A percentile compares a stretch with the other conserved stretches of the same genome.
Conservation (phyloP, 2,329 filamentous ascomycete genomes). For the Ophiocordyceps camponoti-rufipedis region DNA sequence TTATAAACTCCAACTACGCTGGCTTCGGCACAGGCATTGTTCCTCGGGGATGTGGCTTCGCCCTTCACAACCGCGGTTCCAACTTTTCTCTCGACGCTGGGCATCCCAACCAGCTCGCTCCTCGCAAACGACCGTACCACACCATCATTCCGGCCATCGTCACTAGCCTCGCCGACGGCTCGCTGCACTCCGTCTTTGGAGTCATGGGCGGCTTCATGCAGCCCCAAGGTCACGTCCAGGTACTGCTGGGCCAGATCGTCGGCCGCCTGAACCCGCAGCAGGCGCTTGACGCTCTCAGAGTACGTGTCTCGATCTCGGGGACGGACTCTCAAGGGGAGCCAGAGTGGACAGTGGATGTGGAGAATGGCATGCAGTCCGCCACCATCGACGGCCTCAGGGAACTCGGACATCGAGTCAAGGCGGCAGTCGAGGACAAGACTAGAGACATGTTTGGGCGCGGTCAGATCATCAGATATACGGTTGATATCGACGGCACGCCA, state of each 20-base stretch:
- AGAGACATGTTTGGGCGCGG: conserved; percentile 58
- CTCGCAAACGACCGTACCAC: conserved; percentile 82
- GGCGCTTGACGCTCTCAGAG: conserved; percentile 76
- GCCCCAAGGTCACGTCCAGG: conserved; percentile 89
- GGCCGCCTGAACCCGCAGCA: conserved; percentile 72
- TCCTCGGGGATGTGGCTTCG: conserved; percentile 74
- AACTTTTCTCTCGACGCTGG: conserved; percentile 57
- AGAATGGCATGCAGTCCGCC: conserved; percentile 60
- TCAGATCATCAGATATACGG: conserved; percentile 64
- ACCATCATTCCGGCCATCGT: conserved; percentile 92
- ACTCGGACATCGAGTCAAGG: conserved; percentile 62
- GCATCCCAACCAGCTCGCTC: conserved; percentile 68
- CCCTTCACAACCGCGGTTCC: conserved; percentile 79
- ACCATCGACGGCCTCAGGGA: conserved; percentile 47
- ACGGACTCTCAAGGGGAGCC: conserved; percentile 32
- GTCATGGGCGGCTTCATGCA: conserved; percentile 99
- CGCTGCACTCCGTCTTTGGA: conserved; percentile 71
- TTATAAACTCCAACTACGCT: conserved; percentile 90
- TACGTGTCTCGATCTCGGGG: conserved; percentile 67
- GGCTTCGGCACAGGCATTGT: conserved; percentile 82
- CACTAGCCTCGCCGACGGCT: conserved; percentile 56
- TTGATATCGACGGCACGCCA: conserved; percentile 50
- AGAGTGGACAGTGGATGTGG: conserved; percentile 53
- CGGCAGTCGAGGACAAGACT: conserved; percentile 26
- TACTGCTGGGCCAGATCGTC: conserved; percentile 73